These are phyloP conservation scores for Teratosphaeria viscida DNA, from an alignment of 2,329 filamentous ascomycete genomes.

Conservation along the genomic window DNA sequence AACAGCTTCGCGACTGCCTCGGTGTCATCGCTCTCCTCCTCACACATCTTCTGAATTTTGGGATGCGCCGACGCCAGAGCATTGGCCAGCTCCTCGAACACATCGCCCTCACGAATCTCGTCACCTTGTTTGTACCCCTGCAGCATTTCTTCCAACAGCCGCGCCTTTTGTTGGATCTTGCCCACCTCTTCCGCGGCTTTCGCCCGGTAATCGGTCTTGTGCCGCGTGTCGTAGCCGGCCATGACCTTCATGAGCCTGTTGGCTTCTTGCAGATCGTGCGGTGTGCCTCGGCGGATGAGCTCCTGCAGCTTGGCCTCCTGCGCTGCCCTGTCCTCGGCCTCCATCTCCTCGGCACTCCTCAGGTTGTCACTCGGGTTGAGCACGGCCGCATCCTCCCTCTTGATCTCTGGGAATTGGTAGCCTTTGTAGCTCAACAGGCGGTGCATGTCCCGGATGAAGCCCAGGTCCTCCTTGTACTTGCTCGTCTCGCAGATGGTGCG, in stretches of 20 bases:
- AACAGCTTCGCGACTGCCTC: constrained; percentile 92
- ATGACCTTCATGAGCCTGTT: constrained; percentile 98
- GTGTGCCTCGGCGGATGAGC: constrained; percentile 81
- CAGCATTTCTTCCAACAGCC: constrained; percentile 82
- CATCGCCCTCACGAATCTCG: constrained; percentile 58
- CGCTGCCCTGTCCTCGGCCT: constrained; percentile 86
- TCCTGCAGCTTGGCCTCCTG: constrained; percentile 98
- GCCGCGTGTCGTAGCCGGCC: constrained; percentile 90
- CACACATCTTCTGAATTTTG: constrained; percentile 99
- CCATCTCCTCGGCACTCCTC: constrained; percentile 96
- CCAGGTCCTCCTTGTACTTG: constrained; percentile 91
- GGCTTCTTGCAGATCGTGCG: constrained; percentile 89
- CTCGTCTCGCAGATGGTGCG: constrained; percentile 97
- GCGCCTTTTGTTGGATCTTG: constrained; percentile 92
- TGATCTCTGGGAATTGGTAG: constrained; percentile 87
- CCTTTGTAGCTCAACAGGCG: constrained; percentile 91
- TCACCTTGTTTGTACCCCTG: constrained; percentile 76
- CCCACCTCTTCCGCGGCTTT: constrained; percentile 93
- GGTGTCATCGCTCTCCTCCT: constrained; percentile 93
- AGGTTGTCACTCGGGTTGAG: constrained; percentile 94
- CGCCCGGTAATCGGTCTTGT: constrained; percentile 94
- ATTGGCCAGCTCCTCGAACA: constrained; percentile 74
- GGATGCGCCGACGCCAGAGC: constrained; percentile 88
- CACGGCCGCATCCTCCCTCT: constrained; percentile 88
- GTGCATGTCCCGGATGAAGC: constrained; percentile 97